These are phyloP conservation scores for Zalerion maritima DNA, from an alignment of 495 filamentous ascomycete genomes.

Conservation along the genomic window DNA sequence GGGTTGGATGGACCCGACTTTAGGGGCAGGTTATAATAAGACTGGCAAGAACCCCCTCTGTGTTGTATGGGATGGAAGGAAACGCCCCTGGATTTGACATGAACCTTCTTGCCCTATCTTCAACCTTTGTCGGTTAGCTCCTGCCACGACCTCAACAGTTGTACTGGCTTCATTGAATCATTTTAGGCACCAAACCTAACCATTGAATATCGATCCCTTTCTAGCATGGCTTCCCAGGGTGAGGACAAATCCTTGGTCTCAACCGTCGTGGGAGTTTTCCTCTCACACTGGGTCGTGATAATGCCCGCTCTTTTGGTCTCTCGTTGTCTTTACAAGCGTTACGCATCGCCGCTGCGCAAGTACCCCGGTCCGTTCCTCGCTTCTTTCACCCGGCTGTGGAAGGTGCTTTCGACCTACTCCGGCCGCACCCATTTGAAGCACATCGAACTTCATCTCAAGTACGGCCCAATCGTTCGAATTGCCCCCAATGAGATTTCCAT, in stretches of 20 bases:
- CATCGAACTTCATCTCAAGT: constrained; percentile 33
- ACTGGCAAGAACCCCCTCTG: too few species aligned
- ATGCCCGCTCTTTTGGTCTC: constrained; percentile 16
- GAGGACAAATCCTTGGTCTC: constrained; percentile 16
- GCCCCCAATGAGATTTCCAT: constrained; percentile 41
- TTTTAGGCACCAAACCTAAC: too few species aligned
- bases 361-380: constrained; percentile 37
- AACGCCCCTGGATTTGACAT: too few species aligned
- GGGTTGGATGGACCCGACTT: too few species aligned
- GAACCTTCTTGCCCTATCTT: too few species aligned
- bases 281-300: constrained; percentile 21
- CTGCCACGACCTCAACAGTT: too few species aligned
- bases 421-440: constrained; percentile 30
- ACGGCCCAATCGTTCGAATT: constrained; percentile 42
- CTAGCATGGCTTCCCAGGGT: too few species aligned
- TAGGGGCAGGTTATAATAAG: too few species aligned
- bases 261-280: constrained; percentile 14
- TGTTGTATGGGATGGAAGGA: too few species aligned
- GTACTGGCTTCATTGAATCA: too few species aligned
- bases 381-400: constrained; percentile 32
- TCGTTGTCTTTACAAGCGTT: constrained; percentile 24
- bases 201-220: too few species aligned
- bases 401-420: constrained; percentile 19
- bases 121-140: too few species aligned
- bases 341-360: constrained; percentile 28